Percentiles rank a stretch among this genome's conserved stretches.
Conservation (phyloP, 139 green algal species). For the Chlamydomonas eustigma region DNA sequence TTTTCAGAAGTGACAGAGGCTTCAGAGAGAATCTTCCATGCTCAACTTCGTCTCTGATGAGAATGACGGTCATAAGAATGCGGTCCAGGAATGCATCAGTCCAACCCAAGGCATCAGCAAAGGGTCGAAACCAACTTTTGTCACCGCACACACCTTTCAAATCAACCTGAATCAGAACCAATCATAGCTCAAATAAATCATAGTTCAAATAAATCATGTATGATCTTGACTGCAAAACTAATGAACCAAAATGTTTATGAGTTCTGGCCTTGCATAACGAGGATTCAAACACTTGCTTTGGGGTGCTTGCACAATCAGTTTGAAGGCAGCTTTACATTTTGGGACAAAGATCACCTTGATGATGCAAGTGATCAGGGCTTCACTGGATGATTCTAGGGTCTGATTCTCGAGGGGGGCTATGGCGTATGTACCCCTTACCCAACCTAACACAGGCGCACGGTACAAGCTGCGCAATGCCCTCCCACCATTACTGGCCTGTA, state of each 20-base stretch:
- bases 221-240: too few relatives aligned
- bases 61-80: conserved; percentile 51
- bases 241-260: background rate
- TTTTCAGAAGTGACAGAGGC: background rate
- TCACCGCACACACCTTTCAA: conserved; percentile 40
- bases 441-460: conserved; percentile 9
- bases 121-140: conserved; percentile 32
- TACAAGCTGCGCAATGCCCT: conserved; percentile 15
- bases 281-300: too few relatives aligned
- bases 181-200: background rate
- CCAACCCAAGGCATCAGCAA: conserved; percentile 34
- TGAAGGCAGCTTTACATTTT: too few relatives aligned
- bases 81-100: conserved; percentile 51
- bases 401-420: conserved; percentile 37
- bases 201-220: too few relatives aligned
- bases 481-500: too few relatives aligned
- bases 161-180: conserved; percentile 35
- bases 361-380: conserved; percentile 53
- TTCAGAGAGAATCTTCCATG: conserved; percentile 34
- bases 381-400: conserved; percentile 24
- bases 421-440: conserved; percentile 45
- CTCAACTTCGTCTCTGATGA: conserved; percentile 48
- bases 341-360: conserved; percentile 55
- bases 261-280: background rate
- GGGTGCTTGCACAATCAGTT: too few relatives aligned